phyloP scores from a whole-genome alignment of 2,329 filamentous ascomycete genomes.

The Paraphoma sp. region DNA sequence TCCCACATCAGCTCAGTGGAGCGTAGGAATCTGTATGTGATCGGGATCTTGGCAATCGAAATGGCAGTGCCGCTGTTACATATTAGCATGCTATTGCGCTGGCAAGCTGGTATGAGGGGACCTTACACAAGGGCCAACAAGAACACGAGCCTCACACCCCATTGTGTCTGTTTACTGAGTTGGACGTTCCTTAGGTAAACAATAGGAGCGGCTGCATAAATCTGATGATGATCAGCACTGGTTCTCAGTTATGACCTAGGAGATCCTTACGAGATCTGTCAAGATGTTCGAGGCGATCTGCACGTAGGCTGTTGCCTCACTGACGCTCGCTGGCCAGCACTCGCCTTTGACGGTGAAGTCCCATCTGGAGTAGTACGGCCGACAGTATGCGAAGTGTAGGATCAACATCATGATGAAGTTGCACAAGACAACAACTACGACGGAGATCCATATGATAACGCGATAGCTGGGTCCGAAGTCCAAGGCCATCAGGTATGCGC shows the following conservation, averaged over 20 bases:
- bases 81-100: background rate
- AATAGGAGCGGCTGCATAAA: conserved; percentile 17
- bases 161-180: conserved; percentile 14
- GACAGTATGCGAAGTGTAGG: conserved; percentile 6
- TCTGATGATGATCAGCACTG: background rate
- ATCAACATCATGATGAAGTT: conserved; percentile 10
- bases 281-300: conserved; percentile 15
- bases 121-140: conserved; percentile 15
- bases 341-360: conserved; percentile 6
- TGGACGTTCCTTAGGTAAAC: conserved; percentile 10
- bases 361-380: conserved; percentile 8
- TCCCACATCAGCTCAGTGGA: conserved; percentile 15
- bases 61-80: conserved; percentile 5
- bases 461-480: conserved; percentile 17
- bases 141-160: conserved; percentile 15
- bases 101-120: background rate
- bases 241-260: background rate
- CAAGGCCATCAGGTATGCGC: conserved; percentile 19
- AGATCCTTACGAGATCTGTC: conserved; percentile 12
- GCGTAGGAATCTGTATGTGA: conserved; percentile 5
- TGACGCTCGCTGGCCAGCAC: conserved; percentile 11
- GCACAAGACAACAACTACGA: conserved; percentile 3
- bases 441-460: conserved; percentile 13
- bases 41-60: conserved; percentile 11
- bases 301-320: conserved; percentile 8